phyloP scores from a whole-genome alignment of 179 eudicot species.

The Patellifolia procumbens region DNA sequence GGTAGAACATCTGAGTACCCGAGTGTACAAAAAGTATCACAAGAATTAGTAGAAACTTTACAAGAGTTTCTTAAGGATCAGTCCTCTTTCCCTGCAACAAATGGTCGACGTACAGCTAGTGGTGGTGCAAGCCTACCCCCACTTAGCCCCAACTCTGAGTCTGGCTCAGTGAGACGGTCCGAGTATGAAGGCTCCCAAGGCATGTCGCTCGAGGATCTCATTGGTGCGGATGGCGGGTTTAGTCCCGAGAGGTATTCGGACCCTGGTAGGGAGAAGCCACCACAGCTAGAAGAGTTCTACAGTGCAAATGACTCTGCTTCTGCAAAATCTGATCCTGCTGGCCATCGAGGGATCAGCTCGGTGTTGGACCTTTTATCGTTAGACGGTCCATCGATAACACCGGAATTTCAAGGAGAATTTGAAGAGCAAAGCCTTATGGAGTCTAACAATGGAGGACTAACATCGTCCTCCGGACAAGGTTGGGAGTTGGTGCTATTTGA shows the following conservation, averaged over 20 bases:
- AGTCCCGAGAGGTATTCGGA: slow-evolving; percentile 59
- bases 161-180: slow-evolving; percentile 18
- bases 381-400: slow-evolving; percentile 20
- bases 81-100: slow-evolving; percentile 50
- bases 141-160: slow-evolving; percentile 17
- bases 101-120: slow-evolving; percentile 19
- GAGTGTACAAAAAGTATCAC: slow-evolving; percentile 54
- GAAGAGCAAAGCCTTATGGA: slow-evolving; percentile 7
- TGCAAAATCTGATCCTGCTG: slow-evolving; percentile 38
- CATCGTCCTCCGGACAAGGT: slow-evolving; percentile 31
- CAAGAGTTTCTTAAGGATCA: slow-evolving; percentile 81
- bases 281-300: slow-evolving; percentile 31
- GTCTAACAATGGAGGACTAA: not conserved
- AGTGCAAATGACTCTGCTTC: slow-evolving; percentile 38
- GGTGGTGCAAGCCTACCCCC: slow-evolving; percentile 28
- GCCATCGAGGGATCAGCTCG: slow-evolving; percentile 20
- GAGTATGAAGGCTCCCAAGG: slow-evolving; percentile 38
- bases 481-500: slow-evolving; percentile 72
- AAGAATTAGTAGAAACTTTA: slow-evolving; percentile 59
- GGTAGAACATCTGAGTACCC: slow-evolving; percentile 80
- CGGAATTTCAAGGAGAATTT: not conserved
- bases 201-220: slow-evolving; percentile 67
- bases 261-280: slow-evolving; percentile 33
- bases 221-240: slow-evolving; percentile 46
- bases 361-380: slow-evolving; percentile 38